Evolutionary conservation across 1,139 yeast species (phyloP).

Genomic region (Geotrichum reessii): DNA sequence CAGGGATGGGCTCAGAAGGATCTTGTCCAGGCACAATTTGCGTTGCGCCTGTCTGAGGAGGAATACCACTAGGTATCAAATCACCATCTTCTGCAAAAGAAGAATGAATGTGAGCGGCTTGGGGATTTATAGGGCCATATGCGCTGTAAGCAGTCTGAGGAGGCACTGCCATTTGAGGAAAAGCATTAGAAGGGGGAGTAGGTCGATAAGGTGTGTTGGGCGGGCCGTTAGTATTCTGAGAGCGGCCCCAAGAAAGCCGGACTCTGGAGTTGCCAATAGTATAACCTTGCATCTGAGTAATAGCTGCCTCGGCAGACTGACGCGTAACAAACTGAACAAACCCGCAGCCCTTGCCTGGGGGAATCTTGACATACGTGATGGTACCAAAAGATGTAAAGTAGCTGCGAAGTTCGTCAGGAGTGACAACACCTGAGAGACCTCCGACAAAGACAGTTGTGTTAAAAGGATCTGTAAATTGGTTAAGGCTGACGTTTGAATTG

Average conservation of each 20-base stretch:
- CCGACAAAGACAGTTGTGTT: conserved; percentile 96
- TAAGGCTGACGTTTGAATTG: conserved; percentile 38
- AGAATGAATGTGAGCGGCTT: conserved; percentile 32
- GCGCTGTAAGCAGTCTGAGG: conserved; percentile 34
- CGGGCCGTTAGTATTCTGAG: conserved; percentile 31
- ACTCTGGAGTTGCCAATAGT: conserved; percentile 82
- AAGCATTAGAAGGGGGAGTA: conserved; percentile 34
- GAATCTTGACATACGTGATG: conserved; percentile 79
- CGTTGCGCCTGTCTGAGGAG: conserved; percentile 23
- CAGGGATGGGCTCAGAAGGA: conserved; percentile 38
- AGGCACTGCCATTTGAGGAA: conserved; percentile 34
- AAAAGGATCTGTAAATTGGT: conserved; percentile 64
- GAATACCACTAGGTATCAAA: conserved; percentile 15
- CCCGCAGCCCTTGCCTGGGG: conserved; percentile 91
- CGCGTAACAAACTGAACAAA: conserved; percentile 77
- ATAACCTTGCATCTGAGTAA: conserved; percentile 87
- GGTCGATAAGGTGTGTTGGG: conserved; percentile 29
- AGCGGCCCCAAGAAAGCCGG: conserved; percentile 84
- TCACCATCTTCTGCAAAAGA: conserved; percentile 5
- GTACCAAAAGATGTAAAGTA: conserved; percentile 81
- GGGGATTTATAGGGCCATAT: conserved; percentile 38
- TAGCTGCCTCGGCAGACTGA: conserved; percentile 84
- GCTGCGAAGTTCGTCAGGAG: conserved; percentile 67
- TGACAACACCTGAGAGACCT: conserved; percentile 69
- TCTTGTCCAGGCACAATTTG: conserved; percentile 30